These are phyloP conservation scores for Cercospora citrullina DNA, from an alignment of 2,329 filamentous ascomycete species.

Conservation along the genomic window DNA sequence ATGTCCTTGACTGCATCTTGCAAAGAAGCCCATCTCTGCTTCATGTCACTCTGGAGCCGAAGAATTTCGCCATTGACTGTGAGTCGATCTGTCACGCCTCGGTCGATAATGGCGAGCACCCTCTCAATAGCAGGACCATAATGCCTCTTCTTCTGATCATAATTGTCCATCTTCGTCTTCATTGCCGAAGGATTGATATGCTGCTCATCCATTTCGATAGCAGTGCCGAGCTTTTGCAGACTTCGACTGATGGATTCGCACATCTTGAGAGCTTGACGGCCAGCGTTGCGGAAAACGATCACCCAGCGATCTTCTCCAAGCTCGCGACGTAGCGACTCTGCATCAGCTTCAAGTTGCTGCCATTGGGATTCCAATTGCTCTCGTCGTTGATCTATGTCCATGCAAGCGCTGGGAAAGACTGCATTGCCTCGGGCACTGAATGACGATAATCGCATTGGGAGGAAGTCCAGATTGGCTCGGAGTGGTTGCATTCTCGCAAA, in stretches of 20 bases:
- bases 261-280: slow-evolving; percentile 92
- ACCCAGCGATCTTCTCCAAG: slow-evolving; percentile 96
- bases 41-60: slow-evolving; percentile 80
- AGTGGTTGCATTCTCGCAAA: slow-evolving; percentile 96
- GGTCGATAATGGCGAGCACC: slow-evolving; percentile 88
- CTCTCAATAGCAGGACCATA: slow-evolving; percentile 92
- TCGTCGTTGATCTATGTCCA: slow-evolving; percentile 78
- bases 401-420: slow-evolving; percentile 85
- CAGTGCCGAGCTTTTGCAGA: slow-evolving; percentile 76
- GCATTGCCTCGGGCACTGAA: slow-evolving; percentile 76
- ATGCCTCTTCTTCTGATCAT: slow-evolving; percentile 91
- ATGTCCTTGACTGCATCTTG: slow-evolving; percentile 76
- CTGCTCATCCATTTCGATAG: slow-evolving; percentile 72
- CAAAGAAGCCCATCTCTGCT: slow-evolving; percentile 74
- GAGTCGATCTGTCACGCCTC: slow-evolving; percentile 90
- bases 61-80: slow-evolving; percentile 96
- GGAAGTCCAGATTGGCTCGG: slow-evolving; percentile 86
- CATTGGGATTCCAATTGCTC: slow-evolving; percentile 78
- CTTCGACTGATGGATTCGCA: slow-evolving; percentile 91
- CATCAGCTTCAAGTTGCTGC: slow-evolving; percentile 84
- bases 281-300: slow-evolving; percentile 89
- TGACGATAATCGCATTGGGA: slow-evolving; percentile 88
- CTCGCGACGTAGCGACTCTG: slow-evolving; percentile 84
- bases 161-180: slow-evolving; percentile 84
- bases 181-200: slow-evolving; percentile 69